Evolutionary conservation across 352 stramenopile genomes (phyloP).

Genomic region (Pythium angustatum): DNA sequence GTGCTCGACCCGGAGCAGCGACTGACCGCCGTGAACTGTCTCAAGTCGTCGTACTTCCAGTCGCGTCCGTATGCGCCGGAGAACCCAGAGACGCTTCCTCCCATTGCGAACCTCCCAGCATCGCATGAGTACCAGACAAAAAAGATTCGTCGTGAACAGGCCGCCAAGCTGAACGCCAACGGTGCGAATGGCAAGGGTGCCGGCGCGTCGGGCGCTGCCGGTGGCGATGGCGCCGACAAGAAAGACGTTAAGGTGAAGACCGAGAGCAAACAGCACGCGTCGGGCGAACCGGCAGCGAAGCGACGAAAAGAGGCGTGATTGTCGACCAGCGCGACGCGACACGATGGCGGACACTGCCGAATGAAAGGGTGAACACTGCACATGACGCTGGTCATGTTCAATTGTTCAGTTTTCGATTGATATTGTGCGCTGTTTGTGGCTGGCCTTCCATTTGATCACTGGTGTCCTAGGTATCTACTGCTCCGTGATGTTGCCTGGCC

Average conservation of each 20-base stretch:
- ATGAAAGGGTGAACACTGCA: too few species aligned
- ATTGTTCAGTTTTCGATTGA: too few species aligned
- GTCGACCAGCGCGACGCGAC: background rate
- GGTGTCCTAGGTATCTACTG: constrained; percentile 64
- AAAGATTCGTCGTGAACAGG: constrained; percentile 86
- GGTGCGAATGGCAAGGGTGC: constrained; percentile 33
- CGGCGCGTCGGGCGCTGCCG: background rate
- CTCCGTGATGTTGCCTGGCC: constrained; percentile 42
- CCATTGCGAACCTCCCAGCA: constrained; percentile 71
- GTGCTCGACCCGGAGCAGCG: constrained; percentile 94
- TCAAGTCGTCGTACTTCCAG: constrained; percentile 95
- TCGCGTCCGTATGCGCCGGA: constrained; percentile 57
- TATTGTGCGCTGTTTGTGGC: too few species aligned
- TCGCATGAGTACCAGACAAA: constrained; percentile 91
- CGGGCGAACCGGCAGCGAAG: constrained; percentile 46
- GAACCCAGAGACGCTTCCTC: constrained; percentile 63
- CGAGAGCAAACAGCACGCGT: constrained; percentile 24
- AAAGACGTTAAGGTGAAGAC: constrained; percentile 40
- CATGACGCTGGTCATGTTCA: too few species aligned
- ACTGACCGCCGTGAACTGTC: constrained; percentile 90
- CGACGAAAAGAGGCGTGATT: constrained; percentile 54
- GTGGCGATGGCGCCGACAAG: constrained; percentile 8
- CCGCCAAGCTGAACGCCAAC: constrained; percentile 61
- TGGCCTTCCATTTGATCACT: constrained; percentile 8
- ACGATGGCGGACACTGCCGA: too few species aligned